Conservation (phyloP, 1,284 basidiomycete genomes). For the Tylopilus orsonianus region DNA sequence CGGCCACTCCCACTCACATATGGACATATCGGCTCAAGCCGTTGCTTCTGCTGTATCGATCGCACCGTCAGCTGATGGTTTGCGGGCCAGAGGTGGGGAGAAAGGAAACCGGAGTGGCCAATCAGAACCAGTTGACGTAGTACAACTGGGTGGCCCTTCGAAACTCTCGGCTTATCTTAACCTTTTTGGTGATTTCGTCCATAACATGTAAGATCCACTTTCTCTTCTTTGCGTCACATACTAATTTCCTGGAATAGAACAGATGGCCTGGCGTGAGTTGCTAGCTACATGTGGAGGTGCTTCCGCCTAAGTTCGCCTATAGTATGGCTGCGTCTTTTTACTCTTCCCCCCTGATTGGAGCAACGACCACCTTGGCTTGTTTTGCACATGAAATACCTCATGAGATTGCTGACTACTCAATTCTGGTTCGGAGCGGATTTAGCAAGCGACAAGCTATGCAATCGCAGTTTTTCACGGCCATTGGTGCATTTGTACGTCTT, state of each 20-base stretch:
- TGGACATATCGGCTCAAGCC: slow-evolving; percentile 27
- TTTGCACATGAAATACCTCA: slow-evolving; percentile 92
- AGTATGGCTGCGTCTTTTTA: slow-evolving; percentile 92
- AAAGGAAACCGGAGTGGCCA: slow-evolving; percentile 25
- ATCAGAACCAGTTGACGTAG: slow-evolving; percentile 20
- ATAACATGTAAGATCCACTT: slow-evolving; percentile 66
- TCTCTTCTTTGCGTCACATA: slow-evolving; percentile 15
- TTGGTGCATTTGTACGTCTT: slow-evolving; percentile 76
- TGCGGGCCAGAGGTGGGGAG: slow-evolving; percentile 34
- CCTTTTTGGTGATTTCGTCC: slow-evolving; percentile 87
- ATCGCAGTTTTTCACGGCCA: slow-evolving; percentile 85
- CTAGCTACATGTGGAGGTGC: neutral
- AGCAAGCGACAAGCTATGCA: slow-evolving; percentile 89
- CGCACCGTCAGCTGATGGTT: slow-evolving; percentile 29
- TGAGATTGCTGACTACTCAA: slow-evolving; percentile 91
- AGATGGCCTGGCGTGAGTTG: slow-evolving; percentile 78
- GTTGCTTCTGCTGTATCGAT: slow-evolving; percentile 37
- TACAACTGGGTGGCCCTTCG: slow-evolving; percentile 50
- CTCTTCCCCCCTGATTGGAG: slow-evolving; percentile 83
- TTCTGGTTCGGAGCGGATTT: slow-evolving; percentile 85
- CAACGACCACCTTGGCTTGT: slow-evolving; percentile 87
- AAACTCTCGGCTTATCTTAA: slow-evolving; percentile 88
- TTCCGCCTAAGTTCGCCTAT: slow-evolving; percentile 13
- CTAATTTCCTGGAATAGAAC: slow-evolving; percentile 49
- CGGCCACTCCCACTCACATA: slow-evolving; percentile 53